These are phyloP conservation scores for Calocybe cyanea DNA, from an alignment of 768 basidiomycete species.

Conservation along the genomic window DNA sequence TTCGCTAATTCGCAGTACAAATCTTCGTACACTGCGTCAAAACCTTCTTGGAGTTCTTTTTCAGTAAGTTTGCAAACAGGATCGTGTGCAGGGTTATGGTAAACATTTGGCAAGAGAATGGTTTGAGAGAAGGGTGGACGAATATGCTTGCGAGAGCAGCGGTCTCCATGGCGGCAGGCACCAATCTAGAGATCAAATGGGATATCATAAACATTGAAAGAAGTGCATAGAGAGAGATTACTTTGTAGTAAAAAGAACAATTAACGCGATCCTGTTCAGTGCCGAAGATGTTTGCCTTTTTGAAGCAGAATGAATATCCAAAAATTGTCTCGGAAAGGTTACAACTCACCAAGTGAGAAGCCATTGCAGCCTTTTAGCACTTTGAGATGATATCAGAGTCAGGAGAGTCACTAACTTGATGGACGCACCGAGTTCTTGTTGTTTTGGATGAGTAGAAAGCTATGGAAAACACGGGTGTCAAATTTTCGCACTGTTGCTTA, in stretches of 20 bases:
- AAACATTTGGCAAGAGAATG: slow-evolving; percentile 93
- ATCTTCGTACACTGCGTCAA: slow-evolving; percentile 93
- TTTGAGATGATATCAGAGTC: too few species aligned
- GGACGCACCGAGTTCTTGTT: too few species aligned
- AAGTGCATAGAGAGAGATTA: slow-evolving; percentile 26
- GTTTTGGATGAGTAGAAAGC: too few species aligned
- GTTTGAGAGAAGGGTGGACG: slow-evolving; percentile 97
- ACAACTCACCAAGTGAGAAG: slow-evolving; percentile 72
- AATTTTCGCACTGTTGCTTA: neutral
- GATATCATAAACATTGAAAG: slow-evolving; percentile 4
- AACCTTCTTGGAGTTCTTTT: slow-evolving; percentile 86
- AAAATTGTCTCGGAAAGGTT: neutral
- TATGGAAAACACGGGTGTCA: too few species aligned
- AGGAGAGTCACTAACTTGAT: too few species aligned
- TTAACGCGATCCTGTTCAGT: slow-evolving; percentile 96
- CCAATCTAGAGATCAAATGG: slow-evolving; percentile 65
- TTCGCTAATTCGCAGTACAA: slow-evolving; percentile 92
- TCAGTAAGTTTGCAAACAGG: slow-evolving; percentile 85
- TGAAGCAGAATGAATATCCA: too few species aligned
- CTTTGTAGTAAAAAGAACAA: slow-evolving; percentile 98
- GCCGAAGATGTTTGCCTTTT: slow-evolving; percentile 90
- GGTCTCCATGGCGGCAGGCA: slow-evolving; percentile 96
- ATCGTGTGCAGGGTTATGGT: slow-evolving; percentile 96
- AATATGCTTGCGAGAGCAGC: slow-evolving; percentile 98
- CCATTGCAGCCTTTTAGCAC: slow-evolving; percentile 33